phyloP scores from a whole-genome alignment of 768 basidiomycete species.

The Clitopilus passeckerianus region DNA sequence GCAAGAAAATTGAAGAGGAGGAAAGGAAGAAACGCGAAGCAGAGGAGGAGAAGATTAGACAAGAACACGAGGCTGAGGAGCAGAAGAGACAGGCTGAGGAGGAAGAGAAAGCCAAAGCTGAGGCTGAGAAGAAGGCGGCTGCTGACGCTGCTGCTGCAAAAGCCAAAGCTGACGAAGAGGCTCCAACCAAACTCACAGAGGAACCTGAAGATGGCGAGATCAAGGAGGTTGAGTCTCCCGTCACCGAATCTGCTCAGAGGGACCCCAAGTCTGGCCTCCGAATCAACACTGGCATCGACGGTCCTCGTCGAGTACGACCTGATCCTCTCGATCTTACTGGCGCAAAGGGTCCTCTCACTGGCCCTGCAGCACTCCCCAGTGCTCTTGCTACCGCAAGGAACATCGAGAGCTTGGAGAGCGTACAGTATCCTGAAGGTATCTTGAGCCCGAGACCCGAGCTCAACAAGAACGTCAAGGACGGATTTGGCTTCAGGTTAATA shows the following conservation, averaged over 20 bases:
- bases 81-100: constrained; percentile 29
- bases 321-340: constrained; percentile 68
- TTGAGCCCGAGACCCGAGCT: constrained; percentile 80
- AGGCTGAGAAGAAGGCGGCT: constrained; percentile 24
- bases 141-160: constrained; percentile 42
- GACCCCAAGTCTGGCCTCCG: constrained; percentile 38
- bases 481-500: constrained; percentile 73
- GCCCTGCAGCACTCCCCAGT: constrained; percentile 46
- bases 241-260: constrained; percentile 19
- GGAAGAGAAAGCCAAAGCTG: constrained; percentile 20
- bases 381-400: constrained; percentile 77
- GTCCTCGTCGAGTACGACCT: constrained; percentile 49
- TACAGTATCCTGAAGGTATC: constrained; percentile 81
- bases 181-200: constrained; percentile 8
- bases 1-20: constrained; percentile 40
- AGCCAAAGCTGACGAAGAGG: constrained; percentile 36
- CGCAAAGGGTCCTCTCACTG: constrained; percentile 36
- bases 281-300: constrained; percentile 55
- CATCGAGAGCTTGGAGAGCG: constrained; percentile 75
- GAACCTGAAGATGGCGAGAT: not conserved
- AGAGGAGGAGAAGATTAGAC: constrained; percentile 26
- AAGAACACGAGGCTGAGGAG: constrained; percentile 31
- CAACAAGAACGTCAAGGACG: constrained; percentile 77
- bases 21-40: constrained; percentile 32
- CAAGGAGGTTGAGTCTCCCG: not conserved